Evolutionary conservation across 2,329 filamentous ascomycete genomes (phyloP).

Genomic region (Laburnicola sp.): DNA sequence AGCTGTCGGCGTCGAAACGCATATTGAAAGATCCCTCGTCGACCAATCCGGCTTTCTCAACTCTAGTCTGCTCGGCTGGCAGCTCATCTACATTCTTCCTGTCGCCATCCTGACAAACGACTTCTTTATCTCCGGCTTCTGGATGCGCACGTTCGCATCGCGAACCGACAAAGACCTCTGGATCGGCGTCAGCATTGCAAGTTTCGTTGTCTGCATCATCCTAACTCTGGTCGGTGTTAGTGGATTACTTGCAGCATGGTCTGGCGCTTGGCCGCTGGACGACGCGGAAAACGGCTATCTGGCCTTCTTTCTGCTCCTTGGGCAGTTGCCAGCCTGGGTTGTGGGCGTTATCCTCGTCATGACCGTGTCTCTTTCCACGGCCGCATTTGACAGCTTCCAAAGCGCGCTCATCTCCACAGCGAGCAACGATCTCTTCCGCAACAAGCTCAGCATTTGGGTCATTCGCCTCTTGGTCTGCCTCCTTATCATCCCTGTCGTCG

Average conservation of each 20-base stretch:
- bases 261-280: conserved; percentile 68
- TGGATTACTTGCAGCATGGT: conserved; percentile 78
- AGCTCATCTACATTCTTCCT: conserved; percentile 81
- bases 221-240: conserved; percentile 72
- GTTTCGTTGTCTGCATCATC: conserved; percentile 65
- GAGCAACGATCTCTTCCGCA: conserved; percentile 83
- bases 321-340: conserved; percentile 76
- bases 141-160: conserved; percentile 81
- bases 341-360: conserved; percentile 80
- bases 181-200: conserved; percentile 72
- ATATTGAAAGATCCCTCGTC: conserved; percentile 71
- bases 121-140: conserved; percentile 83
- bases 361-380: conserved; percentile 74
- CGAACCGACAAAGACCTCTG: conserved; percentile 77
- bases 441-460: conserved; percentile 74
- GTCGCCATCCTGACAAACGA: conserved; percentile 81
- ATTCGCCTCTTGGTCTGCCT: conserved; percentile 71
- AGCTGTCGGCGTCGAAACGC: conserved; percentile 73
- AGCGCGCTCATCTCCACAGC: conserved; percentile 83
- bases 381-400: conserved; percentile 79
- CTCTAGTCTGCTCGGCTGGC: conserved; percentile 74
- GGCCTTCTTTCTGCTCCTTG: conserved; percentile 75
- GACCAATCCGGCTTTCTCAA: conserved; percentile 70
- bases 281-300: conserved; percentile 65
- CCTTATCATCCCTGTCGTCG: conserved; percentile 72